These are phyloP conservation scores for Colletotrichum aenigma DNA, from an alignment of 2,329 filamentous ascomycete species.

Conservation along the genomic window DNA sequence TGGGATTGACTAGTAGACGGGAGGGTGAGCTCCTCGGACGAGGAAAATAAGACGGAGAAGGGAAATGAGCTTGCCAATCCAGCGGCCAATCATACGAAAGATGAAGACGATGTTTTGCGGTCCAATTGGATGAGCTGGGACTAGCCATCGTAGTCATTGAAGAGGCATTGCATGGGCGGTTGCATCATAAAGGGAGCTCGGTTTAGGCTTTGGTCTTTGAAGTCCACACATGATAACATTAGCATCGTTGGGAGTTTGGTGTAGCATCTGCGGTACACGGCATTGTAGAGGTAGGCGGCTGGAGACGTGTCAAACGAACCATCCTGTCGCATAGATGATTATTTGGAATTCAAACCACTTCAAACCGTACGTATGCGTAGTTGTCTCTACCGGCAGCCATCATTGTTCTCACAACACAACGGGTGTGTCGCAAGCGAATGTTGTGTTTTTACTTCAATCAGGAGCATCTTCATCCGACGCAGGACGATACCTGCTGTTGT, in stretches of 20 bases:
- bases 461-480: not conserved
- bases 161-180: not conserved
- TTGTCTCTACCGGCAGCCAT: not conserved
- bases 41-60: conserved; percentile 12
- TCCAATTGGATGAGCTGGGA: conserved; percentile 23
- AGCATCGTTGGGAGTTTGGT: not conserved
- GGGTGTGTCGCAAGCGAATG: not conserved
- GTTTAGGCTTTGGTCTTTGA: not conserved
- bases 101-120: conserved; percentile 11
- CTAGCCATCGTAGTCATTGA: not conserved
- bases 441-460: not conserved
- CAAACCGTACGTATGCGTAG: not conserved
- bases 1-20: conserved; percentile 25
- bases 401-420: not conserved
- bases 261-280: not conserved
- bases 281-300: not conserved
- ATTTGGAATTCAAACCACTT: not conserved
- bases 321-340: not conserved
- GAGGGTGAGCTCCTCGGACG: conserved; percentile 25
- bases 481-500: not conserved
- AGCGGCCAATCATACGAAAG: not conserved
- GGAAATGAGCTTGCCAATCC: not conserved
- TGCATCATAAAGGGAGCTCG: not conserved
- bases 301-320: not conserved
- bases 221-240: not conserved